Percentiles rank a stretch among this genome's conserved stretches.
phyloP scores from a whole-genome alignment of 352 stramenopile species.

The Phytophthora hybrid region DNA sequence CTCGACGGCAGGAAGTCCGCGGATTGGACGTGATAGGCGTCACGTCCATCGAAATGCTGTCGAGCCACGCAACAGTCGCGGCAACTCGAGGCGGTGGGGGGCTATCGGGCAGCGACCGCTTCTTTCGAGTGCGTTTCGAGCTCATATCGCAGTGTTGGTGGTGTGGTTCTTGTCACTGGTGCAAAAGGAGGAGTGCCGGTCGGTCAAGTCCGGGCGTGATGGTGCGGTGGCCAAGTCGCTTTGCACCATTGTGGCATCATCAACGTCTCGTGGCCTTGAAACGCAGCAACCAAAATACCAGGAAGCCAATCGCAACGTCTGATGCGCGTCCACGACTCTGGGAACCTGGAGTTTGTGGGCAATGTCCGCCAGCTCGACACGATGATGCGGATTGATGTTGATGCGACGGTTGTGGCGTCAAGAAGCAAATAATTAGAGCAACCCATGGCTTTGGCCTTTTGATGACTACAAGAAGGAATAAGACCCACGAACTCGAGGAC shows the following conservation, averaged over 20 bases:
- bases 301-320: not conserved
- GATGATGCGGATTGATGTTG: conserved; percentile 5
- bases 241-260: conserved; percentile 20
- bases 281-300: not conserved
- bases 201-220: not conserved
- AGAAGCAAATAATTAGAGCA: too few relatives aligned
- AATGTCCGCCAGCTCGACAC: conserved; percentile 11
- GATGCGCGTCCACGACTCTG: not conserved
- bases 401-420: not conserved
- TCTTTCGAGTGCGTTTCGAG: conserved; percentile 32
- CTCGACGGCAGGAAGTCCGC: conserved; percentile 20
- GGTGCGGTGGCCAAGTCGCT: conserved; percentile 2
- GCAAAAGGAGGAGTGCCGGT: conserved; percentile 24
- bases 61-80: conserved; percentile 23
- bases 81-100: conserved; percentile 34
- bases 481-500: not conserved
- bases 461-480: not conserved
- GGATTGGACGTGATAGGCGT: conserved; percentile 26
- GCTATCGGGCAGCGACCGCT: conserved; percentile 21
- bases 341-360: not conserved
- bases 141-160: conserved; percentile 17
- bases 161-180: not conserved
- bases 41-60: conserved; percentile 41
- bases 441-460: too few relatives aligned
- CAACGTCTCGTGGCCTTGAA: not conserved